Conservation (phyloP, 805 yeast species). For the Teunomyces barrocoloradensis region DNA sequence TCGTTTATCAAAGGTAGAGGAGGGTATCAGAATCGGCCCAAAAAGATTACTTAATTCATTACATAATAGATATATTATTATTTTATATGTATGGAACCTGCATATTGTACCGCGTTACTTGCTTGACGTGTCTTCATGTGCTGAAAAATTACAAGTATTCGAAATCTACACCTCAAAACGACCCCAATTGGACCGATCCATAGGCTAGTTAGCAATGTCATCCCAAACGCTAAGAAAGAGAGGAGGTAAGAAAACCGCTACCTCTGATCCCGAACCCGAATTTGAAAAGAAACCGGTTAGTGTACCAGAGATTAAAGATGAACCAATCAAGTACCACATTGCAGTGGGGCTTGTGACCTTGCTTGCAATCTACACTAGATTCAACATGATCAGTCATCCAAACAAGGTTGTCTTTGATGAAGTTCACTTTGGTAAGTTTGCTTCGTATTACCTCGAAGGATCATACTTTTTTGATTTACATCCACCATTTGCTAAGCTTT, state of each 20-base stretch:
- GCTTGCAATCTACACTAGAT: slow-evolving; percentile 52
- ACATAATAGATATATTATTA: not conserved
- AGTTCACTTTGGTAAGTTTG: slow-evolving; percentile 84
- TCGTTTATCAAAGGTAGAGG: slow-evolving; percentile 44
- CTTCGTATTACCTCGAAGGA: slow-evolving; percentile 80
- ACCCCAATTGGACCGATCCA: not conserved
- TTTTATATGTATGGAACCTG: not conserved
- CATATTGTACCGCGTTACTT: not conserved
- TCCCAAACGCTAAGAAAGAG: slow-evolving; percentile 27
- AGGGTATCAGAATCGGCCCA: slow-evolving; percentile 43
- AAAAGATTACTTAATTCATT: slow-evolving; percentile 29
- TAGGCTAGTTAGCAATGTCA: slow-evolving; percentile 15
- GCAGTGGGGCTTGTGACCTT: slow-evolving; percentile 39
- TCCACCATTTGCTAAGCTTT: slow-evolving; percentile 95
- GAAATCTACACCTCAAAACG: too few relatives aligned
- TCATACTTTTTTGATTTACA: slow-evolving; percentile 95
- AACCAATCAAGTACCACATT: slow-evolving; percentile 29
- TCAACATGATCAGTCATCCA: slow-evolving; percentile 61
- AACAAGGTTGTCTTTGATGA: slow-evolving; percentile 82
- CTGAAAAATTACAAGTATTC: not conserved
- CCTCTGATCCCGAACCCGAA: not conserved
- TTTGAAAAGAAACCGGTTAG: not conserved
- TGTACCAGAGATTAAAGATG: slow-evolving; percentile 16
- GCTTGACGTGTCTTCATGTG: not conserved
- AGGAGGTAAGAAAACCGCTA: slow-evolving; percentile 20